Evolutionary conservation across 2,329 filamentous ascomycete species (phyloP), one percentile per base, ranked within the genome.

Genomic region (Cercospora citrullina): DNA sequence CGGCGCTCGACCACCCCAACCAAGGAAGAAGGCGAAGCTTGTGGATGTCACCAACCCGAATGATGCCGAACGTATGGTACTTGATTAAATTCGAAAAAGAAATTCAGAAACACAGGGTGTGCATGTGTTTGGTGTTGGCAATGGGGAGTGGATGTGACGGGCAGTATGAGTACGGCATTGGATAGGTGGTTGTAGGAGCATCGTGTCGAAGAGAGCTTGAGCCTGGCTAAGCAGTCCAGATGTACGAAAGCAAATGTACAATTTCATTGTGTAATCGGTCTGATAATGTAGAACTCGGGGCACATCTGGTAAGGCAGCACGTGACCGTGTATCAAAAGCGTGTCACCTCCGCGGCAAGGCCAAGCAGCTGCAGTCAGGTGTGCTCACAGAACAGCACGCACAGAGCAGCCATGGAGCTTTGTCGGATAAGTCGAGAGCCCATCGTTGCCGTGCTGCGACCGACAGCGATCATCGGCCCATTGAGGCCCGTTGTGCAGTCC

Each of bases 31-130:
- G 2, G 16, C 14, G 36, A 61, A 26, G 28, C n/a, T 48, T n/a
- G 36, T 26, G 39, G 59, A 61, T 21, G 59, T 61, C 59, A 66
- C 42, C 18, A n/a, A 60, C 21, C 31, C 57, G 14, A 21, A 33
- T 14, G 57, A 66, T 4, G 18, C 26, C 45, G 64, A 14, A 31
- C 57, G 64, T 2, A 28, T 66, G 12, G 58, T 61, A 18, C 4
- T 26, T 30, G 42, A 66, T 36, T 58, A 61, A 6, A 42, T 61
- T 10, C 48, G 36, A 45, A 45, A 18, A 21, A 4, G 18, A 48
- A 18, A 48, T 48, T 4, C 10, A 18, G 18, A 21, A 21, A 21
- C 21, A 0, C 8, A 4, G 18, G 42, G 5, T 48, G 42, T 48
- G 9, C 6, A 21, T 48, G 18, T 21, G 18, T 48, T 18, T 3